These are phyloP conservation scores for Microbotryum silenes-acaulis DNA, from an alignment of 1,284 basidiomycete species.

Conservation along the genomic window DNA sequence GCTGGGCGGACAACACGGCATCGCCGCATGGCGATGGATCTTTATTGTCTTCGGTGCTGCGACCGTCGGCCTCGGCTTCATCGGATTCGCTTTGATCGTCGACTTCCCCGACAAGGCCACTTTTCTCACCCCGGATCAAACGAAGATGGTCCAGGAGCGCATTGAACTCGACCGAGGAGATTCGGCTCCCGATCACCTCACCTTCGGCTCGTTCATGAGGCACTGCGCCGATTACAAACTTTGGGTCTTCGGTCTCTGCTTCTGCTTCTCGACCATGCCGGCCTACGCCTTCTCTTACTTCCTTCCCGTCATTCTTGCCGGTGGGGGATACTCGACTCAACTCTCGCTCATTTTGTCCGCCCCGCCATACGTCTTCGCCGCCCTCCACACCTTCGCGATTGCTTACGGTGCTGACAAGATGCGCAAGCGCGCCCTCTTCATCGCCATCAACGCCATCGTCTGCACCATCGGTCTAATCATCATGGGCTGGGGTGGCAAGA, in stretches of 20 bases:
- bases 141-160: slow-evolving; percentile 40
- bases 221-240: slow-evolving; percentile 43
- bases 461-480: slow-evolving; percentile 42
- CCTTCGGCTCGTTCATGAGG: slow-evolving; percentile 37
- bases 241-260: slow-evolving; percentile 44
- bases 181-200: slow-evolving; percentile 41
- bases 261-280: slow-evolving; percentile 31
- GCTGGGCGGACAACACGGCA: slow-evolving; percentile 31
- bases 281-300: slow-evolving; percentile 39
- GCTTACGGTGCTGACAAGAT: slow-evolving; percentile 42
- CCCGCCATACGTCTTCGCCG: slow-evolving; percentile 42
- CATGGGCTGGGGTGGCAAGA: slow-evolving; percentile 36
- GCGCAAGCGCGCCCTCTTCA: slow-evolving; percentile 39
- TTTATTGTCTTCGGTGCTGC: slow-evolving; percentile 36
- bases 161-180: slow-evolving; percentile 46
- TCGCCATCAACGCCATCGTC: slow-evolving; percentile 39
- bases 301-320: slow-evolving; percentile 43
- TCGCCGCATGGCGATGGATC: slow-evolving; percentile 38
- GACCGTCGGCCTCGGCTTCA: slow-evolving; percentile 38
- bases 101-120: slow-evolving; percentile 47
- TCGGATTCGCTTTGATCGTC: slow-evolving; percentile 15
- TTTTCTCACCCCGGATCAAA: slow-evolving; percentile 44
- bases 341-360: slow-evolving; percentile 41
- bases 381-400: slow-evolving; percentile 37
- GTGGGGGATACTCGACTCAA: slow-evolving; percentile 40